Percentiles rank a stretch among this genome's conserved stretches.
Evolutionary conservation across 495 filamentous ascomycete genomes (phyloP).

Genomic region (Neurospora pannonica): DNA sequence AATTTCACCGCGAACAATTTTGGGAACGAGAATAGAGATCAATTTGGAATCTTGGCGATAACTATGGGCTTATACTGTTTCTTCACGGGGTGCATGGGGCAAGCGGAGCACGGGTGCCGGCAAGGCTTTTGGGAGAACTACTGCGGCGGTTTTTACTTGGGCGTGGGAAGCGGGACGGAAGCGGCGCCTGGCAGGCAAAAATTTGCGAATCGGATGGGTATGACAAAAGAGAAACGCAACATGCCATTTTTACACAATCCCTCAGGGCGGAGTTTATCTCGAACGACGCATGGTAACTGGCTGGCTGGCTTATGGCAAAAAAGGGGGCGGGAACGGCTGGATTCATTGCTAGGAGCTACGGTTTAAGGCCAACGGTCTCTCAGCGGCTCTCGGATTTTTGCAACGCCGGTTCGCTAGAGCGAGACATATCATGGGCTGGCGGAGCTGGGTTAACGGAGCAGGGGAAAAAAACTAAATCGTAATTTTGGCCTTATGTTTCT

Average conservation of each 20-base stretch:
- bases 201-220: slow-evolving; percentile 29
- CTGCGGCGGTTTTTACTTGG: slow-evolving; percentile 11
- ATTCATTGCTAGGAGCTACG: background rate
- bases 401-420: background rate
- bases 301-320: slow-evolving; percentile 14
- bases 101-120: slow-evolving; percentile 11
- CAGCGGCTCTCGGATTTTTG: background rate
- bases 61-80: slow-evolving; percentile 30
- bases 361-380: background rate
- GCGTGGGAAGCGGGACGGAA: slow-evolving; percentile 8
- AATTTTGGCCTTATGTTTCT: background rate
- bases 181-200: slow-evolving; percentile 21
- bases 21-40: slow-evolving; percentile 27
- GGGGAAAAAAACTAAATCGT: background rate
- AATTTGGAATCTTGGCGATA: slow-evolving; percentile 27
- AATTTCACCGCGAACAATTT: slow-evolving; percentile 12
- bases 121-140: slow-evolving; percentile 23
- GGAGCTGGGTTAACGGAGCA: background rate
- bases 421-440: background rate
- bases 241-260: slow-evolving; percentile 24
- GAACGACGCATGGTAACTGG: slow-evolving; percentile 26
- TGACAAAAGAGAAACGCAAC: slow-evolving; percentile 31
- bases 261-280: slow-evolving; percentile 28
- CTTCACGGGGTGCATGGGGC: slow-evolving; percentile 9
- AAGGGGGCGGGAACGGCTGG: background rate